Evolutionary conservation across 768 basidiomycete species (phyloP), one percentile per base, ranked within the genome.

Genomic region (Boletus vermiculosoides): DNA sequence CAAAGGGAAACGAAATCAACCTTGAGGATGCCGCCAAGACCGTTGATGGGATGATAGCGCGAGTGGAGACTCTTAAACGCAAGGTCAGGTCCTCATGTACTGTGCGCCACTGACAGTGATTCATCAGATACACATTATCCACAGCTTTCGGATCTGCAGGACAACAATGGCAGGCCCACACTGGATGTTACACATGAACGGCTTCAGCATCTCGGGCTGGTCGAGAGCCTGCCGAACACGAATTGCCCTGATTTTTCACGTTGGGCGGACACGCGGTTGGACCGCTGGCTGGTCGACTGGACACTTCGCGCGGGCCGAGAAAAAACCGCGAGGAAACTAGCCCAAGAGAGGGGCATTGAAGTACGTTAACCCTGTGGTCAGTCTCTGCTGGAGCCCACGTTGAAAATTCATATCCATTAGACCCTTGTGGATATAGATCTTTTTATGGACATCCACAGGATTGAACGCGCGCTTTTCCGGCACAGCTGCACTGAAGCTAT

Each of bases 201-300:
- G 4, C 72, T 90, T 30, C 78, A 87, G 56, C 88, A 92, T 66
- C 76, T 93, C n/a, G 80, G 82, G 9, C 67, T 75, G 12, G 69
- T 92, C 3, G 88, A 92, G 66, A 75, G 75, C 28, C 66, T 88
- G 55, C 78, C 81, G 52, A 75, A 70, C 55, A 68, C 81, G 5
- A 80, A 71, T 49, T 77, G 79, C 50, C 77, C 82, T 4, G 85
- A 86, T 49, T 90, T 86, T 71, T 77, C 78, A 22, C 79, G 84
- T 33, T 96, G 92, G 92, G 84, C 88, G 9, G 86, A 91, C 65
- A 85, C 79, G 44, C 78, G 93, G 49, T 75, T 98, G 13, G 88
- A 94, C 67, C 77, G 94, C 59, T 96, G 93, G 87, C 78, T 98
- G 34, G 88, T 96, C 3, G 97, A 99, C 69, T 96, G 96, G 89